A percentile compares a stretch with the other conserved stretches of the same genome.
These are phyloP conservation scores for Zalaria obscura DNA, from an alignment of 2,329 filamentous ascomycete genomes.

Conservation along the genomic window DNA sequence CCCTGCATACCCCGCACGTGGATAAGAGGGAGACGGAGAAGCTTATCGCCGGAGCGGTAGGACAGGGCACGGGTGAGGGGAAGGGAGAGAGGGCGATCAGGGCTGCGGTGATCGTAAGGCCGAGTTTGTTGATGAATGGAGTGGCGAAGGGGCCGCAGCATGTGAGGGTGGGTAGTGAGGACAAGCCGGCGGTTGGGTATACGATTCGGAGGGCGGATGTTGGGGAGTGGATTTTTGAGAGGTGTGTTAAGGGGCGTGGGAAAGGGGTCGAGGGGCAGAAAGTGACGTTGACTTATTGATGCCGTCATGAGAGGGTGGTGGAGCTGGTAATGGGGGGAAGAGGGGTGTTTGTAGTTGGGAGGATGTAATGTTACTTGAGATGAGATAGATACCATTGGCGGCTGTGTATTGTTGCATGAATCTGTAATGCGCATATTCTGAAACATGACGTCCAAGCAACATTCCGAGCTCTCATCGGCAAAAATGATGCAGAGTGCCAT, in stretches of 20 bases:
- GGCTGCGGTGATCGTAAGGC: conserved; percentile 20
- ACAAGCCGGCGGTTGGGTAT: conserved; percentile 22
- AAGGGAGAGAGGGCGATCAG: conserved; percentile 11
- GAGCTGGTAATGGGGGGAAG: neutral
- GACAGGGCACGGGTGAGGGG: conserved; percentile 2
- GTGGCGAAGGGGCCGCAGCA: conserved; percentile 12
- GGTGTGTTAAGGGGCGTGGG: conserved; percentile 12
- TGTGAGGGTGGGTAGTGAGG: conserved; percentile 19
- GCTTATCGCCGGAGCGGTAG: conserved; percentile 14
- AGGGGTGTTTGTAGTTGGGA: no score
- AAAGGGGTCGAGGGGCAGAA: conserved; percentile 17
- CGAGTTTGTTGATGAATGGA: conserved; percentile 22
- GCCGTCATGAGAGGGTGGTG: neutral
- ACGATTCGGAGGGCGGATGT: conserved; percentile 24
- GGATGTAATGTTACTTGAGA: no score
- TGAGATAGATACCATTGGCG: no score
- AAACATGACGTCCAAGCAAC: no score
- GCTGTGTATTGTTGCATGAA: no score
- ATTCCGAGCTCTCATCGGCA: no score
- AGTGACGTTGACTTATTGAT: conserved; percentile 21
- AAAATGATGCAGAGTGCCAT: no score
- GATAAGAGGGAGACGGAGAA: conserved; percentile 25
- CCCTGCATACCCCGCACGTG: conserved; percentile 21
- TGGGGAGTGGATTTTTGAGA: conserved; percentile 24
- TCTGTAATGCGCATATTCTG: no score